Evolutionary conservation across 495 filamentous ascomycete species (phyloP), one percentile per base, ranked within the genome.

Genomic region (Lepraria neglecta): DNA sequence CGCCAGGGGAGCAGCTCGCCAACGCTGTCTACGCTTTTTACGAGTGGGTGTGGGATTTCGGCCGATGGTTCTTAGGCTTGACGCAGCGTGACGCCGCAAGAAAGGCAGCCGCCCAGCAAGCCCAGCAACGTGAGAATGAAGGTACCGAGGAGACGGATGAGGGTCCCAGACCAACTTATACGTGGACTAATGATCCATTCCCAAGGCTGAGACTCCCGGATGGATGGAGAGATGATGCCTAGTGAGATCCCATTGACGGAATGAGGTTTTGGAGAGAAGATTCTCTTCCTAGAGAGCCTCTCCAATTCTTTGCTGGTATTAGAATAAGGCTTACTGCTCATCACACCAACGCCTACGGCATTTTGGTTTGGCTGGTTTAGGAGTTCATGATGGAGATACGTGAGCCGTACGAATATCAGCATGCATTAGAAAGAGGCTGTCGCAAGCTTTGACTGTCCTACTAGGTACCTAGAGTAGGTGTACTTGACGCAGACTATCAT

Each of bases 1-100:
- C 73, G 65, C 64, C 60, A n/a, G 51, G 55, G 4, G 64, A 65
- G 47, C 64, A 65, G 45, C 64, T 72, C 35, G 57, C 68, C 1
- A 65, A 61, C 5, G 65, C 56, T 5, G 21, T 57, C 9, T 30
- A 19, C 14, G 53, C 56, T 14, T 53, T 67, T 42, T 52, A 43
- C 31, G 56, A 27, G 38, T 59, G 44, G 55, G n/a, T n/a, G 11
- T 53, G 61, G 61, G 35, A 38, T 31, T n/a, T 57, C 1, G 54
- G 63, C 30, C 19, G 55, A 14, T 66, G 60, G 56, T 31, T 55
- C 64, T 64, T 40, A 60, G 66, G 48, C 1, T 31, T 52, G 15
- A 52, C 48, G 24, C 48, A 52, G 27, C 48, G 28, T 17, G 48
- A 52, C 28, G 24, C 48, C 10, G 27, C 48, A 9, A 33, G 48